Conservation (phyloP, 441 rosid genomes). For the Populus tomentosa region DNA sequence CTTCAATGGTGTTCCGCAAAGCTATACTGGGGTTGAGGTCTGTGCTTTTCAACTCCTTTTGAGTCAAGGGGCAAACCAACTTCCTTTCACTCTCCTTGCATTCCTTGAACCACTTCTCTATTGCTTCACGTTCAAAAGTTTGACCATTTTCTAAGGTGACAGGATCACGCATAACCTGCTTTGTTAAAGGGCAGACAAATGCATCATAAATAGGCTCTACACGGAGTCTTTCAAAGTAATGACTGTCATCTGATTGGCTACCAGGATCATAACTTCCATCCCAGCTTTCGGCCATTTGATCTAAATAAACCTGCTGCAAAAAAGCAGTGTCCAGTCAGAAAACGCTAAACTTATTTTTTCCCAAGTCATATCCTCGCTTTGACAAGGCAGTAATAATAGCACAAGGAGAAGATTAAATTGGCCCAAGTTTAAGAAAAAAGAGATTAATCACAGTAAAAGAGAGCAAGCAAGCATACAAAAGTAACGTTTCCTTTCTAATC, state of each 20-base stretch:
- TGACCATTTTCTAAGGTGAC: constrained; percentile 83
- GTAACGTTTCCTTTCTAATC: background rate
- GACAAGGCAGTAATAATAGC: too few species aligned
- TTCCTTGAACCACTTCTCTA: constrained; percentile 83
- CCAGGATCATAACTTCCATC: constrained; percentile 60
- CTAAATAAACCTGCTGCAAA: background rate
- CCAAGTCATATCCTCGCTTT: too few species aligned
- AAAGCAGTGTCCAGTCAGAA: too few species aligned
- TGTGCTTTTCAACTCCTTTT: constrained; percentile 52
- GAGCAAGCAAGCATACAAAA: background rate
- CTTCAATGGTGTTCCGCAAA: constrained; percentile 83
- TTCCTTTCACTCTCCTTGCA: constrained; percentile 62
- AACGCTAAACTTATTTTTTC: too few species aligned
- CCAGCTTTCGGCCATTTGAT: constrained; percentile 62
- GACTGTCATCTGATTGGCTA: constrained; percentile 77
- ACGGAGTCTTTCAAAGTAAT: constrained; percentile 56
- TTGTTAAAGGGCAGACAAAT: constrained; percentile 86
- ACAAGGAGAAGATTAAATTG: too few species aligned
- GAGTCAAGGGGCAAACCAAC: constrained; percentile 73
- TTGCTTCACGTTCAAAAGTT: constrained; percentile 90
- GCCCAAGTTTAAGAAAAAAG: too few species aligned
- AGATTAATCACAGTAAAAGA: background rate
- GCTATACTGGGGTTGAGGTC: constrained; percentile 85
- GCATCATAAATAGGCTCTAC: constrained; percentile 86
- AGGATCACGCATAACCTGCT: constrained; percentile 80